Conservation (phyloP, 2,329 filamentous ascomycete species). For the Xylariaceae sp. region DNA sequence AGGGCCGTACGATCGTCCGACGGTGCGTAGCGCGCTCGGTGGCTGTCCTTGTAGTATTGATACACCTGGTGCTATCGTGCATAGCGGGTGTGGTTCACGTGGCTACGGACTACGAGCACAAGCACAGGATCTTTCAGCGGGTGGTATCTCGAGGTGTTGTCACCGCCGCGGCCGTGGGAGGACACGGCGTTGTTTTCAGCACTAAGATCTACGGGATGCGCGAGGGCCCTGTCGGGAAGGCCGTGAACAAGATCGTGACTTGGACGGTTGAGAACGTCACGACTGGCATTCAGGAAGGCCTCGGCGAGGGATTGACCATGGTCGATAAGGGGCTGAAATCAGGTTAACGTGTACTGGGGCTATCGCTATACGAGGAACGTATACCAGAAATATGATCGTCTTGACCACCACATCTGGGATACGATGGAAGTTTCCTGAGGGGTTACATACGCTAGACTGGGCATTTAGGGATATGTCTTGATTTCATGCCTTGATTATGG, state of each 20-base stretch:
- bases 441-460: not conserved
- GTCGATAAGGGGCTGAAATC: conserved; percentile 23
- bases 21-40: conserved; percentile 53
- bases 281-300: conserved; percentile 63
- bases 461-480: not conserved
- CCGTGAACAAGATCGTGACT: conserved; percentile 49
- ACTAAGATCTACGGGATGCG: conserved; percentile 56
- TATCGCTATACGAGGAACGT: not conserved
- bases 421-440: not conserved
- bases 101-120: conserved; percentile 60
- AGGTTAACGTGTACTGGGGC: not conserved
- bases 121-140: conserved; percentile 60
- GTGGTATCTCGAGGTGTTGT: conserved; percentile 49
- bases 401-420: not conserved
- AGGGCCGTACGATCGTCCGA: conserved; percentile 47
- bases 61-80: conserved; percentile 59
- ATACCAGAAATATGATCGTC: not conserved
- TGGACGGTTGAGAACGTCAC: conserved; percentile 63
- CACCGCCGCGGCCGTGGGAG: conserved; percentile 51
- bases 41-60: conserved; percentile 54
- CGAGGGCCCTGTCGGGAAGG: conserved; percentile 60
- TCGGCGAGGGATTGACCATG: conserved; percentile 37
- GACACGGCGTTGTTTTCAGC: conserved; percentile 48
- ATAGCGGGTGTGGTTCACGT: conserved; percentile 47
- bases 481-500: not conserved